Evolutionary conservation across 305 asterid species (phyloP), one percentile per base, ranked within the genome.

Genomic region (Salvia sclarea): DNA sequence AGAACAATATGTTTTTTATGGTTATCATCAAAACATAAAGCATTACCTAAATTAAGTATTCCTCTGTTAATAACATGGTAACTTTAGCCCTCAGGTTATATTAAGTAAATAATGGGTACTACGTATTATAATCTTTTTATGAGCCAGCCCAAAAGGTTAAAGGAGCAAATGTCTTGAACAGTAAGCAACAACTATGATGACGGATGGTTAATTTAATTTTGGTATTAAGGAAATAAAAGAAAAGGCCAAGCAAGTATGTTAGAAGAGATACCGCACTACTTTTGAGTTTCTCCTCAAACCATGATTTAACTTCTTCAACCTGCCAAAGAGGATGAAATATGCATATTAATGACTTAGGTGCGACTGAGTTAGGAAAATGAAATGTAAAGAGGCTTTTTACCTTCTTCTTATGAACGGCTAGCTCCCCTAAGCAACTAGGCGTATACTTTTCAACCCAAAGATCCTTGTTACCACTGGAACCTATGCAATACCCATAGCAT

Each of bases 401-500:
- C 97, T 93, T 93, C 85, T 93, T 93, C 83, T 87, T 93, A 63
- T 93, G 95, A 82, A 93, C 95, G 1, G 97, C 95, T 57, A 93
- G 89, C 72, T 90, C 96, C 77, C 82, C 90, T 77, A 93, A 71
- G 69, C 83, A 76, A 53, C 67, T 70, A 69, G 98, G 98, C 80
- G 73, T 88, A 69, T 86, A 84, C 77, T 82, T 93, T 66, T 84
- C 87, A 41, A 79, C 91, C 98, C 97, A 93, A 57, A 78, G 80
- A 75, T 85, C 95, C 71, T 63, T 78, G 78, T 76, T 81, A 73
- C 76, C 72, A 44, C 64, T 68, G 17, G 50, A 61, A 78, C 92
- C 97, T 93, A 76, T 52, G 37, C 55, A 54, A 56, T 30, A 72
- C 56, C 28, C 68, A 66, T 61, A 40, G 13, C 55, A 50, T 60